Evolutionary conservation across 2,329 filamentous ascomycete species (phyloP), one percentile per base, ranked within the genome.

Genomic region (Aspergillus alliaceus): DNA sequence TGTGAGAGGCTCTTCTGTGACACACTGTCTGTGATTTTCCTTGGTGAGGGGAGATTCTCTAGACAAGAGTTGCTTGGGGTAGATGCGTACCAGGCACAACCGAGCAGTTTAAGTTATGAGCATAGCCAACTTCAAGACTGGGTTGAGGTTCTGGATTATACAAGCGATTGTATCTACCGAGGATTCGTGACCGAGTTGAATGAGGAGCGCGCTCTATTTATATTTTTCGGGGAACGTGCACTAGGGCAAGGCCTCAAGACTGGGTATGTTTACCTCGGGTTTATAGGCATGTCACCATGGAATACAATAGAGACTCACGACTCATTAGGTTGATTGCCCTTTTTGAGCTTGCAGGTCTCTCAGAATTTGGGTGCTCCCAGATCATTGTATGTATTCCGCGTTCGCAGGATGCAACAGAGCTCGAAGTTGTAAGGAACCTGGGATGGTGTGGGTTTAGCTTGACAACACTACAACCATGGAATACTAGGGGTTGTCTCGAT

Each of bases 1-100:
- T 96, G 93, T 96, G 93, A 96, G 92, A 97, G 93, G 85, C 93
- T 96, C 89, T 96, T 96, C 86, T 96, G 93, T 82, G 91, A 93
- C 89, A 89, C 88, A 85, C 90, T 96, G 87, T 90, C 86, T 81
- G 82, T 88, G 82, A 89, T 90, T 83, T 96, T 97, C 87, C 90
- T 89, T 84, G 93, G 91, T 96, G 92, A 96, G 91, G 87, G 89
- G 90, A 87, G 87, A 80, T 77, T 81, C 83, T 84, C 79, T 77
- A 80, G 81, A 82, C 84, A 87, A 86, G 89, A 86, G 89, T 93
- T 90, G 86, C 86, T 89, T 86, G 88, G 89, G 85, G 87, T 90
- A 86, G 88, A 86, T 93, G 86, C 87, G 86, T 79, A 75, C 63
- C 64, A 69, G 66, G 64, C 58, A 54, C 64, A 64, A 63, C 70